Base-by-base conservation (phyloP, 2,329 filamentous ascomycete species). In the Tolypocladium guangdongense region DNA sequence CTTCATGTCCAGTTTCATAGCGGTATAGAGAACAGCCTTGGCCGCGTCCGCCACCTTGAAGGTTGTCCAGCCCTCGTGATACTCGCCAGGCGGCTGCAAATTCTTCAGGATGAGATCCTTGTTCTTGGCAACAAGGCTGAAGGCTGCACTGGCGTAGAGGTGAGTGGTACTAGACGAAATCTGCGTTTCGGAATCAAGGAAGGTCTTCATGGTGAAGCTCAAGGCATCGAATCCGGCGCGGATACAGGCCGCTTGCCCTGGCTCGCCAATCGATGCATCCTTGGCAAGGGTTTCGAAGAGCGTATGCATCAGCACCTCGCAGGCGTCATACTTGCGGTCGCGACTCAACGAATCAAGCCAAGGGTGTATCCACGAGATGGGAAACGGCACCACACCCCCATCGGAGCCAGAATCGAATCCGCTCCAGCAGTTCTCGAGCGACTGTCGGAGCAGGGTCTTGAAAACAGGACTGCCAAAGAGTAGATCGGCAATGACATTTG, bases 401-500 rank as follows among this genome's bases (percentile, higher is more conserved):
- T 51, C 43, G n/a, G 71, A 37, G 7, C 58, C 70, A 14, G 73
- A 66, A 36, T 80, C 76, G n/a, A 62, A 63, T 2, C 62, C 64
- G 48, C 58, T 63, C 69, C 69, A 71, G 55, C 65, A 69, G 41
- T 69, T 61, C 24, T 78, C 74, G 45, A 83, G 72, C 16, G 84
- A 84, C 57, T 84, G 81, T 10, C 73, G 68, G 14, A 91, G 75
- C 7, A 88, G 66, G n/a, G 71, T 70, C 36, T 77, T 77, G 60
- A 88, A 82, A 4, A 80, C 76, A 8, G 84, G 83, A 57, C 87
- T 90, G 55, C 80, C 81, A 61, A 93, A 88, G 45, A 96, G 81
- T 58, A 90, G 81, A 64, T 96, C 90, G n/a, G 90, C 82, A 49
- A 97, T 82, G 36, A 86, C 83, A 43, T 84, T 84, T 3, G 90